These are phyloP conservation scores for Penicillium silybi DNA, from an alignment of 495 filamentous ascomycete species.

Conservation along the genomic window DNA sequence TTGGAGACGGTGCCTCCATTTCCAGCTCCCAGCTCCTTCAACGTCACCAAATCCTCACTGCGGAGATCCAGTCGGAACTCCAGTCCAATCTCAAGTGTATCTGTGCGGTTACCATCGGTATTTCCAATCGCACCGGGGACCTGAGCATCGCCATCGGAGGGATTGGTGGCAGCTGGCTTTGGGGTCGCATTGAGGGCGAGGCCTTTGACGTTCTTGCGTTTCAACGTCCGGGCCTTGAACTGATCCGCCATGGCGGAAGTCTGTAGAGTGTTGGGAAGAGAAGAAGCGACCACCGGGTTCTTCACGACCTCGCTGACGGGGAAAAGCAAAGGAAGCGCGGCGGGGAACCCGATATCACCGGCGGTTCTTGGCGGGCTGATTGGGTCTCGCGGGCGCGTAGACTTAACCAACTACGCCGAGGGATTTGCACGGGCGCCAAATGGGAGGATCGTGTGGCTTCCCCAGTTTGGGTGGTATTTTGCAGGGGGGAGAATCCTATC, in stretches of 20 bases:
- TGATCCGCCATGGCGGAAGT: slow-evolving; percentile 65
- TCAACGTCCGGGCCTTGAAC: slow-evolving; percentile 87
- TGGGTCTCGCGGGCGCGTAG: slow-evolving; percentile 28
- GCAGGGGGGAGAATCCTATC: neutral
- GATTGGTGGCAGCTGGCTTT: slow-evolving; percentile 46
- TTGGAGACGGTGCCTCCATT: slow-evolving; percentile 99
- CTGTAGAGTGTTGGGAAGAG: neutral
- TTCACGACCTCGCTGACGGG: slow-evolving; percentile 15
- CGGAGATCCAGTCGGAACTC: slow-evolving; percentile 92
- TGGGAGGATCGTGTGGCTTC: neutral
- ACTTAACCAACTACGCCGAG: slow-evolving; percentile 20
- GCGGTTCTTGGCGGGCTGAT: slow-evolving; percentile 30
- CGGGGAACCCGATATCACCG: slow-evolving; percentile 34
- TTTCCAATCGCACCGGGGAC: slow-evolving; percentile 59
- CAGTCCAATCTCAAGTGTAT: slow-evolving; percentile 91
- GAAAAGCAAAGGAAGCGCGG: slow-evolving; percentile 17
- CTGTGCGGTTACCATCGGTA: slow-evolving; percentile 54
- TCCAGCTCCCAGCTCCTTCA: slow-evolving; percentile 92
- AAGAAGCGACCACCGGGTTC: slow-evolving; percentile 5
- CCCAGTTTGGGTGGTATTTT: neutral
- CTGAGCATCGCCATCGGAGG: slow-evolving; percentile 57
- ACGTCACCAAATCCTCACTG: slow-evolving; percentile 84
- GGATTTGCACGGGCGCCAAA: slow-evolving; percentile 21
- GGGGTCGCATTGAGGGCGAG: slow-evolving; percentile 73
- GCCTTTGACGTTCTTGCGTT: slow-evolving; percentile 98